Evolutionary conservation across 192 early-diverging fungal genomes (phyloP).

Genomic region (Endogone sp.): DNA sequence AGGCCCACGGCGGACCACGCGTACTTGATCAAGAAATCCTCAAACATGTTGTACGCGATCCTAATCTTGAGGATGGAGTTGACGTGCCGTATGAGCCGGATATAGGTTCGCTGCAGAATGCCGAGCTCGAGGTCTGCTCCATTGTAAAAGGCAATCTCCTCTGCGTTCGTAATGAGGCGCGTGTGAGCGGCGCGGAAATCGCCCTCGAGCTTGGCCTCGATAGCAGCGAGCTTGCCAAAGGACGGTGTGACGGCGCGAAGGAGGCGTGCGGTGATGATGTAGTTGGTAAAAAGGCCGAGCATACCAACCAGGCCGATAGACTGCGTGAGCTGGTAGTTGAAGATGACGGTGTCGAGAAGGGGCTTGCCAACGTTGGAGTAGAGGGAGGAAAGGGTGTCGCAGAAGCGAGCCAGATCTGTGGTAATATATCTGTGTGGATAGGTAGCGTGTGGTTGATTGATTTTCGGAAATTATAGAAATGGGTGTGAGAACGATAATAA

Average conservation of each 20-base stretch:
- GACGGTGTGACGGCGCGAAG: slow-evolving; percentile 85
- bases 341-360: slow-evolving; percentile 88
- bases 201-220: slow-evolving; percentile 88
- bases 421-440: slow-evolving; percentile 71
- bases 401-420: slow-evolving; percentile 90
- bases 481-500: too few species aligned
- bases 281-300: slow-evolving; percentile 74
- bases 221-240: slow-evolving; percentile 90
- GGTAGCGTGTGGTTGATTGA: too few species aligned
- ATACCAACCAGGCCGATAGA: slow-evolving; percentile 83
- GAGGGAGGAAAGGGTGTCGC: slow-evolving; percentile 79
- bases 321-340: slow-evolving; percentile 87
- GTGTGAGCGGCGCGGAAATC: slow-evolving; percentile 93
- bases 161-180: slow-evolving; percentile 93
- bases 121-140: slow-evolving; percentile 86
- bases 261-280: slow-evolving; percentile 74
- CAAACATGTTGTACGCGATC: slow-evolving; percentile 91
- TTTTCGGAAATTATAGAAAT: too few species aligned
- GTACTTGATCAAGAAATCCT: slow-evolving; percentile 97
- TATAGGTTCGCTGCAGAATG: slow-evolving; percentile 74
- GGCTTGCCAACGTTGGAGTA: slow-evolving; percentile 98
- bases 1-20: slow-evolving; percentile 91
- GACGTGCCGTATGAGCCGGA: slow-evolving; percentile 77
- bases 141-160: slow-evolving; percentile 92
- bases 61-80: slow-evolving; percentile 81